Percentiles rank a stretch among this genome's conserved stretches.
Conservation (phyloP, 805 yeast genomes). For the Grigorovia yakushimaensis region DNA sequence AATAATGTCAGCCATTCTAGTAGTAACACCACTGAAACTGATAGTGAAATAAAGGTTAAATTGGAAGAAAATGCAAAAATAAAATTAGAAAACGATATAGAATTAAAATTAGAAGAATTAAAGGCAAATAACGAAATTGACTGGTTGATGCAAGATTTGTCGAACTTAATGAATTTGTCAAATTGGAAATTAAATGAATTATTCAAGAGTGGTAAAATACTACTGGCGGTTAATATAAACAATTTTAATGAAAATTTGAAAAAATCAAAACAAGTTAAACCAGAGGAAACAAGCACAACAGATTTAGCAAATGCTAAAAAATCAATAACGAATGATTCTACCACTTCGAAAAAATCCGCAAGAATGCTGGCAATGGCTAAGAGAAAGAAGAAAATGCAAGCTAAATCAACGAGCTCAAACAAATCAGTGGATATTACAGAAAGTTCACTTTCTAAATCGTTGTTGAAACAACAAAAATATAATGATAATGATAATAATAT, state of each 20-base stretch:
- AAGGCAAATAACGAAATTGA: conserved; percentile 12
- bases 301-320: conserved; percentile 3
- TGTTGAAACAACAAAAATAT: conserved; percentile 23
- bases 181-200: conserved; percentile 24
- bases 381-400: conserved; percentile 69
- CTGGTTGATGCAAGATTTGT: conserved; percentile 17
- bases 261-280: not conserved
- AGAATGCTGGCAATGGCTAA: conserved; percentile 92
- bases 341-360: conserved; percentile 39
- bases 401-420: conserved; percentile 37
- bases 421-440: conserved; percentile 63
- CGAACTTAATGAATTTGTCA: conserved; percentile 13
- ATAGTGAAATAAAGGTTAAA: conserved; percentile 6
- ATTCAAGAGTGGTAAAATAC: conserved; percentile 20
- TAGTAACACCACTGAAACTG: conserved; percentile 45
- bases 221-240: conserved; percentile 22
- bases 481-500: conserved; percentile 4
- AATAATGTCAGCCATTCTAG: too few species aligned
- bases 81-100: conserved; percentile 26
- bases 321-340: conserved; percentile 2
- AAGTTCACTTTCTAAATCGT: conserved; percentile 48
- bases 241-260: conserved; percentile 10
- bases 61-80: conserved; percentile 23
- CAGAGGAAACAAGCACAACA: not conserved
- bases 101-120: conserved; percentile 23